A percentile compares a stretch with the other conserved stretches of the same genome.
phyloP scores from a whole-genome alignment of 202 grass and related monocot species.

The Carex arenaria region DNA sequence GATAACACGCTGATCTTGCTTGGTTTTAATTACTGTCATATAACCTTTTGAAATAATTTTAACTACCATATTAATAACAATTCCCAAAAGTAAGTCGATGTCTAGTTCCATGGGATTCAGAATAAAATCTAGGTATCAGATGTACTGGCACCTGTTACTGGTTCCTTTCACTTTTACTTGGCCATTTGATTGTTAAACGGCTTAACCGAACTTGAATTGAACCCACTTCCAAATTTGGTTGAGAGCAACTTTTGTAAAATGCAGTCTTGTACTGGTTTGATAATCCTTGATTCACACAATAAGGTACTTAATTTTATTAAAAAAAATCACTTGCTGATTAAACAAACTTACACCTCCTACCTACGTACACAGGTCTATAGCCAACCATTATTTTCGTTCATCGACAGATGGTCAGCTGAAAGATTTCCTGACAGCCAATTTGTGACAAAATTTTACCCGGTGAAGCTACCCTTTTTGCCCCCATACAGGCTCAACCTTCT shows the following conservation, averaged over 20 bases:
- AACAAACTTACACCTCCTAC: background rate
- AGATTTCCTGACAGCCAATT: constrained; percentile 33
- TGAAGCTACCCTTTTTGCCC: constrained; percentile 30
- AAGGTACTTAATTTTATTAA: background rate
- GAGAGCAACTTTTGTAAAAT: background rate
- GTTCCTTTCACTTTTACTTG: background rate
- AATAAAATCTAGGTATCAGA: background rate
- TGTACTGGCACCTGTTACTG: background rate
- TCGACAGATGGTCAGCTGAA: constrained; percentile 34
- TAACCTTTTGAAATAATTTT: background rate
- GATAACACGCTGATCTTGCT: background rate
- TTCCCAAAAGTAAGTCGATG: background rate
- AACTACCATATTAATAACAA: background rate
- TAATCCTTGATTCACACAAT: background rate
- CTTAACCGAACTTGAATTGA: background rate
- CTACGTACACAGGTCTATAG: constrained; percentile 42
- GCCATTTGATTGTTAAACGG: background rate
- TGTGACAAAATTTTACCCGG: constrained; percentile 23
- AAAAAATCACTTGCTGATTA: background rate
- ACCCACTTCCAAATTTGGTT: background rate
- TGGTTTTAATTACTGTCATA: background rate
- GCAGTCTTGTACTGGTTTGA: background rate
- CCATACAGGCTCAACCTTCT: constrained; percentile 34
- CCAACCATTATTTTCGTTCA: constrained; percentile 69
- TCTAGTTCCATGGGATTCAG: background rate